Percentiles rank a stretch among this genome's conserved stretches.
Evolutionary conservation across 2,329 filamentous ascomycete genomes (phyloP).

Genomic region (Sarocladium oryzae): DNA sequence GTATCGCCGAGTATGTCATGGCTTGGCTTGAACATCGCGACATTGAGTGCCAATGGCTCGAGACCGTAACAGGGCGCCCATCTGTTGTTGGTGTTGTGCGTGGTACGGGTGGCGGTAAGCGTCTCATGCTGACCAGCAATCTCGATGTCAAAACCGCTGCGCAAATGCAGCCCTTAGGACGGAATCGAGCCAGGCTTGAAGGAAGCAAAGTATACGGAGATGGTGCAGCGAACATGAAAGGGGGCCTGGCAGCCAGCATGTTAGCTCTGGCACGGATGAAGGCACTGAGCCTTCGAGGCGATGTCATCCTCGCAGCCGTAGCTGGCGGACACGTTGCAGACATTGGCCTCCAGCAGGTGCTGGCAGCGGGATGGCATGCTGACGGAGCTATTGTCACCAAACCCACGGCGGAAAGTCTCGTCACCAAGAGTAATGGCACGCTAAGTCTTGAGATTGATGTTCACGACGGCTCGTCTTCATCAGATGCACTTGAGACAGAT

Average conservation of each 20-base stretch:
- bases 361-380: slow-evolving; percentile 38
- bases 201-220: slow-evolving; percentile 29
- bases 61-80: slow-evolving; percentile 31
- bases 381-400: slow-evolving; percentile 38
- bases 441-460: slow-evolving; percentile 28
- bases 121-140: slow-evolving; percentile 40
- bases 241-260: slow-evolving; percentile 34
- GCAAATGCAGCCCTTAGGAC: slow-evolving; percentile 31
- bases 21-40: slow-evolving; percentile 38
- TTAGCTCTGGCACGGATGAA: slow-evolving; percentile 26
- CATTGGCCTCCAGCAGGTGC: slow-evolving; percentile 35
- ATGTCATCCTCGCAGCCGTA: slow-evolving; percentile 39
- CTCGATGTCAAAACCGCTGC: slow-evolving; percentile 21
- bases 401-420: slow-evolving; percentile 29
- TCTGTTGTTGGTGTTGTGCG: slow-evolving; percentile 36
- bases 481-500: slow-evolving; percentile 32
- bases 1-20: slow-evolving; percentile 32
- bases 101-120: slow-evolving; percentile 32
- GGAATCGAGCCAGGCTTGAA: slow-evolving; percentile 29
- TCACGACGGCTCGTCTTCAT: slow-evolving; percentile 20
- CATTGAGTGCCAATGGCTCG: slow-evolving; percentile 37
- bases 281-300: slow-evolving; percentile 28
- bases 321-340: slow-evolving; percentile 39
- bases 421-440: slow-evolving; percentile 37
- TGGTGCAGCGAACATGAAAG: slow-evolving; percentile 38